These are phyloP conservation scores for Picochlorum sp. DNA, from an alignment of 139 green algal species.

Conservation along the genomic window DNA sequence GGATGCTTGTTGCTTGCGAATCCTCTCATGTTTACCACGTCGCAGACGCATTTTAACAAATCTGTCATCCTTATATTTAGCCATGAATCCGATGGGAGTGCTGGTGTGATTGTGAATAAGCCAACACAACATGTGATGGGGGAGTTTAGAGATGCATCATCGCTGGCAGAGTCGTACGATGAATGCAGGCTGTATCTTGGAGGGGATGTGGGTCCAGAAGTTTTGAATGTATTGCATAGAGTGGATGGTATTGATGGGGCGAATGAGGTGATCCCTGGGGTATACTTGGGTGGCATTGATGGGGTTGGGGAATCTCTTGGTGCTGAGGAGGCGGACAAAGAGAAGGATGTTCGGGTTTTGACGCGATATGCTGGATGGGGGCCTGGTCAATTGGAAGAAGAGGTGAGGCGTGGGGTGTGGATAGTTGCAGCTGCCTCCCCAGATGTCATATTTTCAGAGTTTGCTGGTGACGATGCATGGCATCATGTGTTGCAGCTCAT, in stretches of 20 bases:
- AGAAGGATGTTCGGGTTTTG: conserved; percentile 53
- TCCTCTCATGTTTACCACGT: conserved; percentile 49
- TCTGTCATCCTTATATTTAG: conserved; percentile 68
- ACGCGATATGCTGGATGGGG: conserved; percentile 59
- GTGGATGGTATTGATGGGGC: conserved; percentile 33
- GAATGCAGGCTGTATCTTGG: conserved; percentile 59
- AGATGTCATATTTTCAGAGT: conserved; percentile 28
- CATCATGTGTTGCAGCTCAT: conserved; percentile 21
- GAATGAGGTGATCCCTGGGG: conserved; percentile 20
- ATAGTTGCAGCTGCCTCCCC: conserved; percentile 49
- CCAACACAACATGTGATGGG: conserved; percentile 47
- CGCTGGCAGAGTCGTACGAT: conserved; percentile 42
- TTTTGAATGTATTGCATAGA: conserved; percentile 58
- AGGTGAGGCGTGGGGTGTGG: conserved; percentile 68
- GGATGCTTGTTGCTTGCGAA: conserved; percentile 74
- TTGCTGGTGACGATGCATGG: conserved; percentile 4
- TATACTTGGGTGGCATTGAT: conserved; percentile 23
- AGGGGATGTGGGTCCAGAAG: conserved; percentile 61
- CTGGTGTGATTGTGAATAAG: conserved; percentile 78
- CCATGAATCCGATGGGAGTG: conserved; percentile 43
- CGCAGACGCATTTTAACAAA: conserved; percentile 68
- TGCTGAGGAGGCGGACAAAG: background rate
- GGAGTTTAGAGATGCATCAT: conserved; percentile 27
- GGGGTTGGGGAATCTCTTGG: conserved; percentile 18
- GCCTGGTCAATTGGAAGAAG: conserved; percentile 64